Evolutionary conservation across 768 basidiomycete species (phyloP).

Genomic region (Inosperma sp.): DNA sequence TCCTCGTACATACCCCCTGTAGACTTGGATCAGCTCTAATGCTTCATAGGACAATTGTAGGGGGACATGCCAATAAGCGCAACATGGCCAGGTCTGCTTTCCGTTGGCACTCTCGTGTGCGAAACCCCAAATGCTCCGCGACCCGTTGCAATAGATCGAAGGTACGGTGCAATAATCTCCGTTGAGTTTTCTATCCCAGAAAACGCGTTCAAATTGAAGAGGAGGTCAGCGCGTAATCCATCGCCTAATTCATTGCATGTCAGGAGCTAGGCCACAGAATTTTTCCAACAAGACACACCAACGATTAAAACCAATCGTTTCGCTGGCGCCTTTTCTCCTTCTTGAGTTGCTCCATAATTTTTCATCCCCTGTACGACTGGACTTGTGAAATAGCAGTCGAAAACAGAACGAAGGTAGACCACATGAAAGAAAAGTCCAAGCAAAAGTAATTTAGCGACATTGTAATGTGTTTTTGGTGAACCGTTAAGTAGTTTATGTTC

Average conservation of each 20-base stretch:
- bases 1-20: conserved; percentile 87
- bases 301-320: conserved; percentile 78
- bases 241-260: conserved; percentile 47
- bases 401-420: conserved; percentile 64
- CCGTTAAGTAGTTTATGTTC: not conserved
- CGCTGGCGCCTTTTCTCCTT: conserved; percentile 42
- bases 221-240: conserved; percentile 76
- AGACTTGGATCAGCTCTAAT: not conserved
- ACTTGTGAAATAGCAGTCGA: conserved; percentile 87
- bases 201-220: conserved; percentile 64
- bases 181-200: conserved; percentile 46
- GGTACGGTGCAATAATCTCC: conserved; percentile 64
- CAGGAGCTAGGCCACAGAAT: not conserved
- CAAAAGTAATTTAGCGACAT: conserved; percentile 46
- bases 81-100: conserved; percentile 84
- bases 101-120: conserved; percentile 84
- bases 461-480: conserved; percentile 25
- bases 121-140: conserved; percentile 80
- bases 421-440: conserved; percentile 72
- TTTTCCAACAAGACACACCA: conserved; percentile 39
- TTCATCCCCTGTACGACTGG: conserved; percentile 78
- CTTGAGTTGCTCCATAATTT: conserved; percentile 40
- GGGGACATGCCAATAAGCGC: conserved; percentile 65
- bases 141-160: conserved; percentile 60
- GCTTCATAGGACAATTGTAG: not conserved